Base-by-base conservation (phyloP, 768 basidiomycete species). In the Mycena epipterygia region DNA sequence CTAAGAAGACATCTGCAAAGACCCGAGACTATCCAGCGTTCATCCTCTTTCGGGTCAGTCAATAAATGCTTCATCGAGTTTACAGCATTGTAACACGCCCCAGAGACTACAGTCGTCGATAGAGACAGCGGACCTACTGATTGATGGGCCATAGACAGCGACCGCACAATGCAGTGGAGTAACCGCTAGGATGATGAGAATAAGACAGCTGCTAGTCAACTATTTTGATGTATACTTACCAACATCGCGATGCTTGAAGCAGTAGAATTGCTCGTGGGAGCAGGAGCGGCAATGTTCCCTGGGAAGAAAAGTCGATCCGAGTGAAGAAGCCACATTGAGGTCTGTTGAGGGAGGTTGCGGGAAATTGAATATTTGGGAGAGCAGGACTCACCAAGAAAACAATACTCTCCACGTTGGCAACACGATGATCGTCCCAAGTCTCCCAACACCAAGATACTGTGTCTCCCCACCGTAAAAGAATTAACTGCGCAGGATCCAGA, bases 401-500 rank as follows among this genome's bases (percentile, higher is more conserved):
- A 52, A 92, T 81, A 32, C 80, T 80, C 61, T 91, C 90, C 2
- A 85, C 80, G 39, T 89, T 79, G 32, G 85, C 82, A 42, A 81
- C 76, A 25, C 88, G 84, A 67, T 82, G 81, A 73, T 93, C 91
- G 53, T 80, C 77, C 90, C 91, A 94, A 9, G 85, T 78, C 14
- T 76, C 79, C 92, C 93, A 95, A 62, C 83, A 83, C 92, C 93
- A 93, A 1, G 87, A 84, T 3, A 91, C 77, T 14, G 86, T 79
- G 14, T 83, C 71, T 33, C 89, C 88, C 89, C 90, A 93, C 68
- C 80, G 80, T n/a, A 92, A 62, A n/a, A 94, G 76, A 25, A 91
- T 82, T 8, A 53, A 77, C 67, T 87, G 85, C 14, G 90, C 78
- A 51, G 74, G 64, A 76, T 89, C 86, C 8, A 86, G 76, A 23